Conservation (phyloP, 2,329 filamentous ascomycete species). For the Dichotomopilus funicola region DNA sequence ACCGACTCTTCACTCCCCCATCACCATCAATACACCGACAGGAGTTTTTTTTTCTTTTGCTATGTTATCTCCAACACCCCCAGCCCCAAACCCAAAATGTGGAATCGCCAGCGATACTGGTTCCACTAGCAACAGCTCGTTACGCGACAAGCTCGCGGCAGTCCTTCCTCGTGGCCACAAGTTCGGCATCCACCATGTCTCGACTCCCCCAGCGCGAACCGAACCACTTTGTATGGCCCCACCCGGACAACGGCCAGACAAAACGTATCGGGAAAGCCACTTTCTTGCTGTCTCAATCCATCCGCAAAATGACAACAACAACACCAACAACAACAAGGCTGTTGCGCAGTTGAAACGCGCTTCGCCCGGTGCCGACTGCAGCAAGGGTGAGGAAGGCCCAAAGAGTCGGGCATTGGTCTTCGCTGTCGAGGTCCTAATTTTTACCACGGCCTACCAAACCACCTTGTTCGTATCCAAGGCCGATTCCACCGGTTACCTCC, state of each 20-base stretch:
- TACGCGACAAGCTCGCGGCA: conserved; percentile 38
- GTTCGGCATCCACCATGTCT: conserved; percentile 78
- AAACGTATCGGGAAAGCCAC: conserved; percentile 82
- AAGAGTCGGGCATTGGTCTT: conserved; percentile 60
- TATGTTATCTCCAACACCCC: conserved; percentile 17
- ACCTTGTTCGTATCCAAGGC: conserved; percentile 95
- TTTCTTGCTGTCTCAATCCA: conserved; percentile 53
- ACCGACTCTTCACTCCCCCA: neutral
- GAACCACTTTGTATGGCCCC: conserved; percentile 74
- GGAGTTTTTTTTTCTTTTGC: neutral
- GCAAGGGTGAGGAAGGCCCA: conserved; percentile 22
- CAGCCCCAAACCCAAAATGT: conserved; percentile 8
- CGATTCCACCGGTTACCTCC: conserved; percentile 86
- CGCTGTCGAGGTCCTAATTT: conserved; percentile 82
- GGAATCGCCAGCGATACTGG: conserved; percentile 4
- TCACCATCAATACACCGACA: neutral
- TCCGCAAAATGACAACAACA: conserved; percentile 1
- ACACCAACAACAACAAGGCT: neutral
- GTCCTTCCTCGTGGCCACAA: conserved; percentile 47
- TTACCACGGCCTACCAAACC: conserved; percentile 70
- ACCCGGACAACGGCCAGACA: conserved; percentile 62
- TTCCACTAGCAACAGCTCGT: conserved; percentile 8
- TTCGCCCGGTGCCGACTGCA: conserved; percentile 20
- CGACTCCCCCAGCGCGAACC: conserved; percentile 70
- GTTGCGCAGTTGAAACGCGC: conserved; percentile 14